Base-by-base conservation (phyloP, 2,329 filamentous ascomycete genomes). In the Aspergillus tubingensis region DNA sequence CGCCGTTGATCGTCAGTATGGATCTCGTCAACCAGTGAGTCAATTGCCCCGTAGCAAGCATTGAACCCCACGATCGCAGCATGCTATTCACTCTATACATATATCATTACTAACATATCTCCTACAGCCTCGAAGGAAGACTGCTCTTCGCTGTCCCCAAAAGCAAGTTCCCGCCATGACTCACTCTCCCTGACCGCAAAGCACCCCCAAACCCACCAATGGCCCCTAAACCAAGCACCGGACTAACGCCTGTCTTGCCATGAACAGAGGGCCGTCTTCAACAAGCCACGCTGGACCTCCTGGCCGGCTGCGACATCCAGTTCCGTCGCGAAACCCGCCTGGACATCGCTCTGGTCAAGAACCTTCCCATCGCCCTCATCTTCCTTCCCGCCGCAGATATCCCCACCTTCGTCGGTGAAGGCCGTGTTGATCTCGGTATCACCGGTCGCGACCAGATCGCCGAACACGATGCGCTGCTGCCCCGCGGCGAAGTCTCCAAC, bases 301-400 rank as follows among this genome's bases (percentile, higher is more conserved):
- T 99, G 57, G 85, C 93, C 73, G 95, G 95, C 67, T 92, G 91
- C 71, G 95, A 99, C 77, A 94, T 99, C 70, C 92, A 99, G 77
- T 99, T 99, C 82, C 89, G 91, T 76, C 89, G 95, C 73, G 92
- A 97, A 82, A 92, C 90, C 76, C 90, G 95, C 61, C 91, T 98
- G 71, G 95, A 99, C 77, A 97, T 99, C 73, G 95, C 95, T 15
- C 88, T 99, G 25, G 95, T 98, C 74, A 96, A 97, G 83, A 99
- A 99, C 80, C 87, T 95, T 27, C 91, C 91, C 38, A 92, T 99
- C 70, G 95, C 95, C 15, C 90, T 99, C 62, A 88, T 99, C 74
- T 99, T 99, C 83, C 90, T 99, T 25, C 95, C 95, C 30, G 95
- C 94, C 39, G 93, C 92, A 67, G 95, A 99, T 76, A 99, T 99